phyloP scores from a whole-genome alignment of 1,284 basidiomycete genomes.

The Cryptococcus sp. region DNA sequence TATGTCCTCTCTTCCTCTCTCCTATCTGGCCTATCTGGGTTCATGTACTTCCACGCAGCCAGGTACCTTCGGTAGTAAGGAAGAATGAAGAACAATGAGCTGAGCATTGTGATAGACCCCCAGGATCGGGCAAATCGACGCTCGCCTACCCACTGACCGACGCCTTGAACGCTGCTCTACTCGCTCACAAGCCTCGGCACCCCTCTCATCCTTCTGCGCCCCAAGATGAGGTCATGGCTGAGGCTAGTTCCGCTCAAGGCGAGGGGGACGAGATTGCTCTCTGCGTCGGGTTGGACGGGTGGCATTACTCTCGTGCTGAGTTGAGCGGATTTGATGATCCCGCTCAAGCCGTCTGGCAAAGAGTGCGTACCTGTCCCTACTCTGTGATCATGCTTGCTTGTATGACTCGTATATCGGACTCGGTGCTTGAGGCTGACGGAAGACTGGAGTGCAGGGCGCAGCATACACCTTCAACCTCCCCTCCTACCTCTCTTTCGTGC shows the following conservation, averaged over 20 bases:
- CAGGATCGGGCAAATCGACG: constrained; percentile 58
- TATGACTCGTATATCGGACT: background rate
- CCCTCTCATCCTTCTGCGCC: constrained; percentile 8
- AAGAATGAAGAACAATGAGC: constrained; percentile 12
- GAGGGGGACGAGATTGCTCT: constrained; percentile 39
- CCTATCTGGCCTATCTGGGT: too few relatives aligned
- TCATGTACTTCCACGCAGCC: too few relatives aligned
- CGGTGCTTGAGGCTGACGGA: background rate
- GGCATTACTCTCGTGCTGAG: constrained; percentile 54
- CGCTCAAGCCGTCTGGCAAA: constrained; percentile 30
- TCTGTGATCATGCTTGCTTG: constrained; percentile 48
- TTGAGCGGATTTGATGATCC: constrained; percentile 47
- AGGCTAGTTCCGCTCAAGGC: constrained; percentile 6
- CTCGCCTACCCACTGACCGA: constrained; percentile 53
- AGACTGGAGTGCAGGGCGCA: constrained; percentile 44
- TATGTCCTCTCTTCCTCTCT: background rate
- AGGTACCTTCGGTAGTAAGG: too few relatives aligned
- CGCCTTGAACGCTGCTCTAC: constrained; percentile 42
- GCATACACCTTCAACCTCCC: constrained; percentile 54
- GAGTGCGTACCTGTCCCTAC: constrained; percentile 57
- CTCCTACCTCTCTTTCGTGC: constrained; percentile 72
- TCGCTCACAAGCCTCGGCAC: constrained; percentile 5
- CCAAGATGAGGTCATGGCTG: constrained; percentile 1
- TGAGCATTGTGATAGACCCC: constrained; percentile 28
- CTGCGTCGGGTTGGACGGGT: constrained; percentile 58